phyloP scores from a whole-genome alignment of 805 yeast genomes.

The Deakozyma indianensis region DNA sequence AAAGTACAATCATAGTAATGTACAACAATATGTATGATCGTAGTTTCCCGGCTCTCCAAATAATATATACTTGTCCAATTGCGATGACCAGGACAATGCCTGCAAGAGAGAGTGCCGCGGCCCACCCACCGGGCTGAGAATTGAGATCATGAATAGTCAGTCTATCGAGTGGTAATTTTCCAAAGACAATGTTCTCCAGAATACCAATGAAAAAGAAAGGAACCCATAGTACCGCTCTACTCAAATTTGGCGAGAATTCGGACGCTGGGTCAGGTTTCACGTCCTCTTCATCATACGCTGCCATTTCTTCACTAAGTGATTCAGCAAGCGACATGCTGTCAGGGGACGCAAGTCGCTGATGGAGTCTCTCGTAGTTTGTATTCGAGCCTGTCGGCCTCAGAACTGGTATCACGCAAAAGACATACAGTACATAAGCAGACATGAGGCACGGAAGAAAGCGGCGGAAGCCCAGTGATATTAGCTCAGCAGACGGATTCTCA shows the following conservation, averaged over 20 bases:
- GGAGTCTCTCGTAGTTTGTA: not conserved
- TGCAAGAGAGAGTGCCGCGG: conserved; percentile 43
- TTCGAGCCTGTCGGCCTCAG: not conserved
- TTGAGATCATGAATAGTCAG: conserved; percentile 56
- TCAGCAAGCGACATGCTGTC: not conserved
- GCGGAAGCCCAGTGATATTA: conserved; percentile 58
- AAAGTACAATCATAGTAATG: conserved; percentile 26
- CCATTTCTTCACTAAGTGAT: not conserved
- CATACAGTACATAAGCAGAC: conserved; percentile 59
- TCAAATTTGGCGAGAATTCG: conserved; percentile 15
- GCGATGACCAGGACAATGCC: conserved; percentile 38
- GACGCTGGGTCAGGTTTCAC: not conserved
- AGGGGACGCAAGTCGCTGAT: not conserved
- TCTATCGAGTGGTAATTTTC: conserved; percentile 76
- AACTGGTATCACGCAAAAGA: conserved; percentile 24
- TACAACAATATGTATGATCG: conserved; percentile 44
- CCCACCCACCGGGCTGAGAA: conserved; percentile 62
- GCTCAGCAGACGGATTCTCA: conserved; percentile 40
- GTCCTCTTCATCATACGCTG: not conserved
- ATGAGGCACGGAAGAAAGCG: conserved; percentile 65
- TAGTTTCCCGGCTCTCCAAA: conserved; percentile 58
- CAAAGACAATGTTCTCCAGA: conserved; percentile 78
- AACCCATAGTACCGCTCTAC: conserved; percentile 47
- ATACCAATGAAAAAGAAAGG: conserved; percentile 75
- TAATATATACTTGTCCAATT: conserved; percentile 55